A percentile compares a stretch with the other conserved stretches of the same genome.
Conservation (phyloP, 129 eudicot genomes). For the Helianthus annuus region DNA sequence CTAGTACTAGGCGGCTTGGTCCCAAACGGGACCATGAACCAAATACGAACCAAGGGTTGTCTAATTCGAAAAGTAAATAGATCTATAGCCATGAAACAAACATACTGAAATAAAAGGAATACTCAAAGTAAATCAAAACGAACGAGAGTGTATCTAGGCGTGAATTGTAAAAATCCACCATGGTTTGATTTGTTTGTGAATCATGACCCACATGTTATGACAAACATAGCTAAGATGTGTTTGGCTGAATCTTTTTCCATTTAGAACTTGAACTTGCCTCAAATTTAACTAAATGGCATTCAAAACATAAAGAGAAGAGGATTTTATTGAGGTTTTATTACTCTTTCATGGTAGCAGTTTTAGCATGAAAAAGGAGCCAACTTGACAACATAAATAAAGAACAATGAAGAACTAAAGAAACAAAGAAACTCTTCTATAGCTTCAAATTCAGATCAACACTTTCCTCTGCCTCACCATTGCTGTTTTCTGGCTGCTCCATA, state of each 20-base stretch:
- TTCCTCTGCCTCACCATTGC: slow-evolving; percentile 51
- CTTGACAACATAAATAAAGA: slow-evolving; percentile 15
- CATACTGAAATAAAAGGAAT: not conserved
- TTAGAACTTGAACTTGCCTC: not conserved
- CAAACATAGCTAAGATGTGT: not conserved
- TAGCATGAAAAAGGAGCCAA: slow-evolving; percentile 21
- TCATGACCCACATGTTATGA: slow-evolving; percentile 4
- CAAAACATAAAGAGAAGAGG: not conserved
- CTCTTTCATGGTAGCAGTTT: slow-evolving; percentile 21
- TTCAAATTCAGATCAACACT: slow-evolving; percentile 67
- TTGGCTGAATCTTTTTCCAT: slow-evolving; percentile 2
- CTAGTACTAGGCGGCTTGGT: not conserved
- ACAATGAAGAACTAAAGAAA: slow-evolving; percentile 5
- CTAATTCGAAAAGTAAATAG: not conserved
- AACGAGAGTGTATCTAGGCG: slow-evolving; percentile 1
- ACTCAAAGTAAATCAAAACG: not conserved
- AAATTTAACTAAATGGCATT: slow-evolving; percentile 16
- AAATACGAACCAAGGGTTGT: not conserved
- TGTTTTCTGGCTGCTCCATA: slow-evolving; percentile 31
- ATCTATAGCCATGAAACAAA: not conserved
- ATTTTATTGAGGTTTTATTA: slow-evolving; percentile 17
- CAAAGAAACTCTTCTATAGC: slow-evolving; percentile 42
- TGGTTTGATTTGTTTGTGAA: slow-evolving; percentile 17
- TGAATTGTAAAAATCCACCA: slow-evolving; percentile 11
- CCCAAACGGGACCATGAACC: not conserved